Percentiles rank a stretch among this genome's conserved stretches.
phyloP scores from a whole-genome alignment of 345 rosid genomes.

The Brassica rapa region DNA sequence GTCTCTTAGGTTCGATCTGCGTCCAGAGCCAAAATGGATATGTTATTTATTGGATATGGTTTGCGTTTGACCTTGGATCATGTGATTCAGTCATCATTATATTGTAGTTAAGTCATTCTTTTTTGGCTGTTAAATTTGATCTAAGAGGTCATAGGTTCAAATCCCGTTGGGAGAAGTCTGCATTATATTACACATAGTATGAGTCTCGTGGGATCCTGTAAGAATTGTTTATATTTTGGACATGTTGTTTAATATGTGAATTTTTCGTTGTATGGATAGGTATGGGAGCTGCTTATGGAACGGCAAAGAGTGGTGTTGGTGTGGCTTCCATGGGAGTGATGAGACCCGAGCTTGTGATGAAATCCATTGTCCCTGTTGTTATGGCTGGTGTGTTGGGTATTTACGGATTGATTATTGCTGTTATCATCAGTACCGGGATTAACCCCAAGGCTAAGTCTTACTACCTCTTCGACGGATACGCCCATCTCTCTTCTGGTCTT shows the following conservation, averaged over 20 bases:
- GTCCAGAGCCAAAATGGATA: not conserved
- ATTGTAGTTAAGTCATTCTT: not conserved
- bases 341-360: constrained; percentile 48
- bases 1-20: constrained; percentile 17
- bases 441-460: constrained; percentile 49
- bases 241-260: not conserved
- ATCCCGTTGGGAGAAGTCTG: not conserved
- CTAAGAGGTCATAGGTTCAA: not conserved
- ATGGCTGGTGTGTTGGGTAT: constrained; percentile 51
- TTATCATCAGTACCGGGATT: constrained; percentile 48
- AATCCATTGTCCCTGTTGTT: constrained; percentile 44
- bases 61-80: not conserved
- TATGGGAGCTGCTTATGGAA: constrained; percentile 48
- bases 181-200: no score
- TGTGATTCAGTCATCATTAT: constrained; percentile 2
- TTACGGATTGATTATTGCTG: constrained; percentile 45
- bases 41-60: not conserved
- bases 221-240: not conserved
- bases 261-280: constrained; percentile 27
- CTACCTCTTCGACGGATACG: constrained; percentile 47
- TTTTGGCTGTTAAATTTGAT: not conserved
- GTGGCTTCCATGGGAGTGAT: constrained; percentile 49
- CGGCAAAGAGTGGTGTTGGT: constrained; percentile 47
- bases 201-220: constrained; percentile 3
- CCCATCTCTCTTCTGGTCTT: constrained; percentile 45